Conservation (phyloP, 805 yeast species). For the Yarrowia sp. region DNA sequence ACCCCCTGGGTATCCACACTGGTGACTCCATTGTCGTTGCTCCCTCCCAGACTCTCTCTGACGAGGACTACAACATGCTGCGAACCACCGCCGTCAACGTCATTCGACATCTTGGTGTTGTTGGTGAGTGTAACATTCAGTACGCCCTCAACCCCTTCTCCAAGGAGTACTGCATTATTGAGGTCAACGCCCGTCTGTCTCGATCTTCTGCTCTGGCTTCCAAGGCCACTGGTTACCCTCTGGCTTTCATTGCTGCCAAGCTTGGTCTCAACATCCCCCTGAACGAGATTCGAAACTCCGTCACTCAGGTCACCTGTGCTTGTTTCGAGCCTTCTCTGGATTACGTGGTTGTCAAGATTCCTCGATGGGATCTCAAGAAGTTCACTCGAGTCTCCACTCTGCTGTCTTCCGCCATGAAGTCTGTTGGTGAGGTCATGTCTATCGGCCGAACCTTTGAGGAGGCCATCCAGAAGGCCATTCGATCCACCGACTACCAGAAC, state of each 20-base stretch:
- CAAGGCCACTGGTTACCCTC: constrained; percentile 97
- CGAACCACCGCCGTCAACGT: constrained; percentile 97
- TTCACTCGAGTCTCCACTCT: constrained; percentile 89
- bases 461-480: constrained; percentile 95
- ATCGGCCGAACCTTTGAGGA: constrained; percentile 98
- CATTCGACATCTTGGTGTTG: constrained; percentile 96
- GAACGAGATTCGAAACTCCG: constrained; percentile 90
- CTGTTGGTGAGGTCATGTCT: constrained; percentile 98
- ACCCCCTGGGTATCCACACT: constrained; percentile 97
- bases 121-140: constrained; percentile 98
- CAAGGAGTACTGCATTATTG: constrained; percentile 95
- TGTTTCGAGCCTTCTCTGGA: constrained; percentile 98
- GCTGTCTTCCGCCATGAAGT: constrained; percentile 93
- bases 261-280: constrained; percentile 91
- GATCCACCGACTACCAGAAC: constrained; percentile 95
- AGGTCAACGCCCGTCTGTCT: constrained; percentile 96
- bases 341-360: constrained; percentile 96
- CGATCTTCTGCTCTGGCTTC: constrained; percentile 99
- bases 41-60: constrained; percentile 96
- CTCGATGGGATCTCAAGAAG: constrained; percentile 98
- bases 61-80: constrained; percentile 96
- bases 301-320: constrained; percentile 91
- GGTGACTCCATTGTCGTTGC: constrained; percentile 99
- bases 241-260: constrained; percentile 98
- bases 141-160: constrained; percentile 94